Base-by-base conservation (phyloP, 495 filamentous ascomycete genomes). In the Aspergillus affinis region DNA sequence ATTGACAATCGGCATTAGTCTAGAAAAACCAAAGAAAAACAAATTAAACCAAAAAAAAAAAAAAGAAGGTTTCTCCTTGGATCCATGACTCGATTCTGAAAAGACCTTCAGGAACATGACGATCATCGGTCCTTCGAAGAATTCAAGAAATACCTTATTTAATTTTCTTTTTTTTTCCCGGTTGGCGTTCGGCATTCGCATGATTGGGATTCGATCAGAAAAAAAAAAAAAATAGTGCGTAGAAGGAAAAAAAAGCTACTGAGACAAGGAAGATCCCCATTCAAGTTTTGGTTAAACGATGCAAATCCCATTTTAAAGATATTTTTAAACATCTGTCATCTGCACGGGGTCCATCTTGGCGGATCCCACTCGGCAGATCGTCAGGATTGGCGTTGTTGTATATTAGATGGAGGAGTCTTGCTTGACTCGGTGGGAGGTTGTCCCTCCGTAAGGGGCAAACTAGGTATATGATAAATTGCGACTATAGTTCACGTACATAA, bases 331-430 rank as follows among this genome's bases (percentile, higher is more conserved):
- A 63, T 69, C 72, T 75, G 74, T 75, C 72, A 76, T 74, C 72
- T 72, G 72, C 72, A 74, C 61, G 69, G 71, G 67, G 69, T 59
- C 69, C 61, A 69, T 71, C 73, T 73, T 74, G 71, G 74, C 70
- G 62, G 71, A 73, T 69, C 65, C 71, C 69, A 76, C 69, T 71
- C 75, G 75, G 75, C 75, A 77, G 75, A 77, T 77, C 75, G 75
- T 72, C 75, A 59, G 62, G 66, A 69, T 66, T 69, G 63, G 64
- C 66, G 58, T 62, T 30, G n/a, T 56, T 51, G 19, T 49, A 17
- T 52, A 21, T 17, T 51, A 23, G 32, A 18, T 32, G 6, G 6
- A 10, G 29, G 29, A 32, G 3, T 32, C 10, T 20, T 20, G 2
- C 19, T n/a, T 30, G 36, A 54, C 52, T 21, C 19, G 36, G 30